A percentile compares a stretch with the other conserved stretches of the same genome.
These are phyloP conservation scores for Lepidium campestre DNA, from an alignment of 441 rosid species.

Conservation along the genomic window DNA sequence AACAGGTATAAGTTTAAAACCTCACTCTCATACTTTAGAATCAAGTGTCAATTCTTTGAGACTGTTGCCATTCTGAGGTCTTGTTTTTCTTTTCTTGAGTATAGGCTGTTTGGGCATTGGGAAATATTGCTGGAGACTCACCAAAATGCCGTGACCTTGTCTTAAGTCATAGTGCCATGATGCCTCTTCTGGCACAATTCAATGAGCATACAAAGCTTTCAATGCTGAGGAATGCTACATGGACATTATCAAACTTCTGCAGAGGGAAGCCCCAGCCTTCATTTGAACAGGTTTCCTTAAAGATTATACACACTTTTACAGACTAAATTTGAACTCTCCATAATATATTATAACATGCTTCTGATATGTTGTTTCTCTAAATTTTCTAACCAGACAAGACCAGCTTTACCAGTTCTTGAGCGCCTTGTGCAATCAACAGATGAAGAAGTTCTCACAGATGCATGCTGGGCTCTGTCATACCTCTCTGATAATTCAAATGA, in stretches of 20 bases:
- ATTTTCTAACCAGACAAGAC: slow-evolving; percentile 34
- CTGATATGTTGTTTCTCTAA: slow-evolving; percentile 6
- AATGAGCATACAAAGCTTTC: slow-evolving; percentile 47
- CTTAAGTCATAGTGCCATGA: slow-evolving; percentile 37
- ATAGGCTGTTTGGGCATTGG: slow-evolving; percentile 60
- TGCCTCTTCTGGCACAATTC: slow-evolving; percentile 43
- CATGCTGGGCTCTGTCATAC: slow-evolving; percentile 55
- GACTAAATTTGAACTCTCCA: not conserved
- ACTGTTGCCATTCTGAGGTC: not conserved
- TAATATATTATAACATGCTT: not conserved
- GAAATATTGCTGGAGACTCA: slow-evolving; percentile 59
- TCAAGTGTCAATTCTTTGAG: not conserved
- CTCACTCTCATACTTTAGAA: not conserved
- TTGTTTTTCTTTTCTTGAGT: not conserved
- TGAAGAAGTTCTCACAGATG: slow-evolving; percentile 55
- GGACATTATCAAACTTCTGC: slow-evolving; percentile 57
- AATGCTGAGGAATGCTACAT: slow-evolving; percentile 49
- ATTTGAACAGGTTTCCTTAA: slow-evolving; percentile 33
- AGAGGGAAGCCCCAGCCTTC: slow-evolving; percentile 48
- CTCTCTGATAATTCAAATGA: slow-evolving; percentile 47
- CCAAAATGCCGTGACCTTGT: slow-evolving; percentile 52
- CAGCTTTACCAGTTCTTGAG: slow-evolving; percentile 49
- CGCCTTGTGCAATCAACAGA: slow-evolving; percentile 49
- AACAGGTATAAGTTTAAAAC: slow-evolving; percentile 34
- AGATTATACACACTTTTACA: not conserved